Percentiles rank a stretch among this genome's conserved stretches.
These are phyloP conservation scores for Alnus rubra DNA, from an alignment of 306 rosid genomes.

Conservation along the genomic window DNA sequence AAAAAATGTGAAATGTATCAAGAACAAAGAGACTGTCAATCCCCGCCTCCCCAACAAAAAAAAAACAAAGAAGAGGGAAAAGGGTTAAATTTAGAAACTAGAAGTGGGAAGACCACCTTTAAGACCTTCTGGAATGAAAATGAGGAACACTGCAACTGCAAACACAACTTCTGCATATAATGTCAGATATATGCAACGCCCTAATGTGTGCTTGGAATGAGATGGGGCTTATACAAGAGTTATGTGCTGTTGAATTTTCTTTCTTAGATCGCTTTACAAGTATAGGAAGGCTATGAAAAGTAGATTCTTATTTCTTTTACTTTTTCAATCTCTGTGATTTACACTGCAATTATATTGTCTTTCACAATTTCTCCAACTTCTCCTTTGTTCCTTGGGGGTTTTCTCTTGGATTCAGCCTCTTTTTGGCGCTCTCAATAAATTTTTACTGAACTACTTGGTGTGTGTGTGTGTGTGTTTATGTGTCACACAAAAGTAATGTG, in stretches of 20 bases:
- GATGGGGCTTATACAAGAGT: neutral
- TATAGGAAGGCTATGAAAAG: neutral
- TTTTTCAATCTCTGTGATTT: neutral
- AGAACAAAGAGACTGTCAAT: neutral
- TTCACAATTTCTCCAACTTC: neutral
- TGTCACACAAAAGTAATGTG: neutral
- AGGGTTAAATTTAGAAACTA: neutral
- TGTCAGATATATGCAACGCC: neutral
- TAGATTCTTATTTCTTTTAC: neutral
- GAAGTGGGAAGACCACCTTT: neutral
- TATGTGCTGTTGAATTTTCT: neutral
- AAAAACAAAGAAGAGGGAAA: neutral
- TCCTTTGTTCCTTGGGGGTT: neutral
- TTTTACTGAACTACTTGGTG: neutral
- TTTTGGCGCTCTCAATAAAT: neutral
- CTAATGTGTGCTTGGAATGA: neutral
- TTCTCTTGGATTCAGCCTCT: neutral
- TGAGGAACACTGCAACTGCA: slow-evolving; percentile 7
- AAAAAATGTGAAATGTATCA: neutral
- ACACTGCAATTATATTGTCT: neutral
- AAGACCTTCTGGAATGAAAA: too few relatives aligned
- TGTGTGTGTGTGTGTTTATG: too few relatives aligned
- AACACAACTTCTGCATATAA: slow-evolving; percentile 17
- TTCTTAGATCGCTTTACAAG: neutral
- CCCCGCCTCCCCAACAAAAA: neutral